phyloP scores from a whole-genome alignment of 768 basidiomycete genomes.

The Exsudoporus frostii region DNA sequence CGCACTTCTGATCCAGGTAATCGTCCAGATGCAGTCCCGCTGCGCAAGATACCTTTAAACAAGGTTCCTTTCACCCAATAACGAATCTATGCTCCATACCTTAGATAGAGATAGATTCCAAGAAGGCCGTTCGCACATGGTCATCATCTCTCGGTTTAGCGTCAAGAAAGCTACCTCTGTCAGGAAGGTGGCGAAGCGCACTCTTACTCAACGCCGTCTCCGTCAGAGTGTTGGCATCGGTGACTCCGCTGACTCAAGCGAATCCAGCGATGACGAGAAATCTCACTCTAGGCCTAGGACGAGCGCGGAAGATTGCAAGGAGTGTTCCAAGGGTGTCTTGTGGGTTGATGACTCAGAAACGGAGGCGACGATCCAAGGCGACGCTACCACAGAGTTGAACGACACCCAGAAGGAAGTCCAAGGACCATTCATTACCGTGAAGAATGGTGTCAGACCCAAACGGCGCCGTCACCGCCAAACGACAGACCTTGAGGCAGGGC shows the following conservation, averaged over 20 bases:
- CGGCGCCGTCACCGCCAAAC: conserved; percentile 9
- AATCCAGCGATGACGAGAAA: conserved; percentile 43
- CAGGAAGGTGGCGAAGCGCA: conserved; percentile 79
- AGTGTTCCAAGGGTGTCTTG: conserved; percentile 27
- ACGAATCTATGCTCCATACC: conserved; percentile 80
- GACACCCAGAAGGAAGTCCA: conserved; percentile 12
- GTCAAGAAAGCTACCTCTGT: conserved; percentile 73
- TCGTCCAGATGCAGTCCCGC: conserved; percentile 66
- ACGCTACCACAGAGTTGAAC: conserved; percentile 21
- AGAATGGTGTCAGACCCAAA: conserved; percentile 14
- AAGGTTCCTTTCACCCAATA: conserved; percentile 83
- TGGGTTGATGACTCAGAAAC: conserved; percentile 35
- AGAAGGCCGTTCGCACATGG: conserved; percentile 89
- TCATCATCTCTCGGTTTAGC: conserved; percentile 79
- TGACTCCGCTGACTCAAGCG: conserved; percentile 54
- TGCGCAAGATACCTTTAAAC: conserved; percentile 81
- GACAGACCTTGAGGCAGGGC: conserved; percentile 26
- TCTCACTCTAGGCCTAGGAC: conserved; percentile 19
- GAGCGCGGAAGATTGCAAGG: conserved; percentile 15
- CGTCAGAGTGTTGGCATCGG: conserved; percentile 73
- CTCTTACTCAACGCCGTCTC: conserved; percentile 75
- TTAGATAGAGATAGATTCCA: conserved; percentile 89
- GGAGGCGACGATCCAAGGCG: conserved; percentile 28
- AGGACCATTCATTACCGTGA: conserved; percentile 4
- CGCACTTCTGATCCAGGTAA: not conserved